Percentiles rank a stretch among this genome's conserved stretches.
Evolutionary conservation across 78 protist species (phyloP).

Genomic region (Dictyostelium citrinum): DNA sequence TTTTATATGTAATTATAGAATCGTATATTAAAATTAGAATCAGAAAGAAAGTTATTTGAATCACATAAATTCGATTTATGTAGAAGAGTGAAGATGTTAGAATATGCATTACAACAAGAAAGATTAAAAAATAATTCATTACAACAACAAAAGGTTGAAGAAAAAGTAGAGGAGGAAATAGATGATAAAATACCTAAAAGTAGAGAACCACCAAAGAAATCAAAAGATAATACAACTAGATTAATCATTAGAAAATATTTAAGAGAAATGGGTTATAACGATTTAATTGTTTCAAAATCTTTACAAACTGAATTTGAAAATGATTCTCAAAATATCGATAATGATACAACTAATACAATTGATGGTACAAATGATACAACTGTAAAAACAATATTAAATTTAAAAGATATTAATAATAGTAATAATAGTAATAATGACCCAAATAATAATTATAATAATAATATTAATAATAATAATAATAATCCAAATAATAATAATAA

Average conservation of each 20-base stretch:
- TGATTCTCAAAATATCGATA: background rate
- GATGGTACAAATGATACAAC: background rate
- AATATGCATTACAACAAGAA: slow-evolving; percentile 64
- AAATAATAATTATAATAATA: background rate
- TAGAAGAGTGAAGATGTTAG: slow-evolving; percentile 55
- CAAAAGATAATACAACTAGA: slow-evolving; percentile 42
- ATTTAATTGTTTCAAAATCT: slow-evolving; percentile 36
- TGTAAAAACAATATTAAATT: background rate
- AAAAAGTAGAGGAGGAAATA: background rate
- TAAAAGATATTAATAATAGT: background rate
- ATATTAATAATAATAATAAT: background rate
- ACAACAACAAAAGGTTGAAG: background rate
- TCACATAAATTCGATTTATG: slow-evolving; percentile 22
- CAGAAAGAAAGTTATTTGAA: slow-evolving; percentile 36
- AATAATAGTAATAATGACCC: background rate
- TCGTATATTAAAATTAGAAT: slow-evolving; percentile 35
- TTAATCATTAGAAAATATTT: slow-evolving; percentile 30
- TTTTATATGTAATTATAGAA: background rate
- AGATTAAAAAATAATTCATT: slow-evolving; percentile 22
- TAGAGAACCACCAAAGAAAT: background rate
- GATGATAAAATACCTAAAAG: background rate
- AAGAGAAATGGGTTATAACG: slow-evolving; percentile 20
- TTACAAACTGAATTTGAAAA: background rate
- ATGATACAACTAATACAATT: background rate
- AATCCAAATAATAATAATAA: background rate